A percentile compares a stretch with the other conserved stretches of the same genome.
Conservation (phyloP, 2,329 filamentous ascomycete genomes). For the Diaporthe citri region DNA sequence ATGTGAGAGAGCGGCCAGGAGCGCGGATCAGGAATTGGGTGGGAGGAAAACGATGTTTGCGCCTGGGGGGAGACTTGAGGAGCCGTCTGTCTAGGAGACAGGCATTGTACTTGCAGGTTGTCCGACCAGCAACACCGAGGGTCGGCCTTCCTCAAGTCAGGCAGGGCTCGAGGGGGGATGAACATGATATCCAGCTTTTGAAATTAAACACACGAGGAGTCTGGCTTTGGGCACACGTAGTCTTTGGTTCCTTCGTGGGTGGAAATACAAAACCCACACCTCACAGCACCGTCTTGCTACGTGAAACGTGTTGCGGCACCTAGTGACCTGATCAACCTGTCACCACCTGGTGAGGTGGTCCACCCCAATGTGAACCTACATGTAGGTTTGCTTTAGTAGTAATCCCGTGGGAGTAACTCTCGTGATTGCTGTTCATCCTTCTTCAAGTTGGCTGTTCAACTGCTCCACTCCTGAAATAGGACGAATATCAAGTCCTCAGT, state of each 20-base stretch:
- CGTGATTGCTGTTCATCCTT: neutral
- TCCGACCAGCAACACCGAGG: neutral
- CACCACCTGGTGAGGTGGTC: too few relatives aligned
- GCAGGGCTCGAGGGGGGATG: neutral
- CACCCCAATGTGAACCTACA: too few relatives aligned
- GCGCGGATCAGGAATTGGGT: fast-evolving
- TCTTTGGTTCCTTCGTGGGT: neutral
- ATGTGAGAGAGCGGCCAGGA: constrained; percentile 54
- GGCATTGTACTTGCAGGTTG: neutral
- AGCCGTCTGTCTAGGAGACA: neutral
- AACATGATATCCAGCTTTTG: constrained; percentile 18
- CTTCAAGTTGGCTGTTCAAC: neutral
- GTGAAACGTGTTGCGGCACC: neutral
- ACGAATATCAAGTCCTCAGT: neutral
- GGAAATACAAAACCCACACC: neutral
- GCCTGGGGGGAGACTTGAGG: too few relatives aligned
- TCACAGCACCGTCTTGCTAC: neutral
- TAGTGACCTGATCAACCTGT: neutral
- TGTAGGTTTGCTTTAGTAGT: too few relatives aligned
- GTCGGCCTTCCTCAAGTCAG: too few relatives aligned
- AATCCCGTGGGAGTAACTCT: too few relatives aligned
- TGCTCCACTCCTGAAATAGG: neutral
- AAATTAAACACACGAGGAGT: neutral
- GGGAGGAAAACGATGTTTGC: neutral
- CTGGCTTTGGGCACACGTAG: neutral